A percentile compares a stretch with the other conserved stretches of the same genome.
Conservation (phyloP, 2,329 filamentous ascomycete genomes). For the Trichoderma polysporum region DNA sequence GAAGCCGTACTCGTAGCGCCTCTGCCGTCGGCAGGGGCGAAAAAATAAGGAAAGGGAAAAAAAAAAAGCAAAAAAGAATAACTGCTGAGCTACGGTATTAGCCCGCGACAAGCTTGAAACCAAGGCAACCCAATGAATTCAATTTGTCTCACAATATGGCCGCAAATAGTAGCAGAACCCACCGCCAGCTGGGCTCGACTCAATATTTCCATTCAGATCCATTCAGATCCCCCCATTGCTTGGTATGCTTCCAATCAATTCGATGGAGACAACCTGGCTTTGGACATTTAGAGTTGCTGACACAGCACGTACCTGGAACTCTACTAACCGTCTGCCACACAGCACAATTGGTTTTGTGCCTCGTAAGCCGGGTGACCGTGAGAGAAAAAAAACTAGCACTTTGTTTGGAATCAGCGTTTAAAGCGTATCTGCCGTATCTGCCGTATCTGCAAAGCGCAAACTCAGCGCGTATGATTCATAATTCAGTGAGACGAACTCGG, state of each 20-base stretch:
- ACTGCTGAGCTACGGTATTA: neutral
- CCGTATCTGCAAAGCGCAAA: too few relatives aligned
- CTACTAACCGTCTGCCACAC: neutral
- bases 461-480: neutral
- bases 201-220: neutral
- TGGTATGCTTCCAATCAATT: neutral
- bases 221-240: neutral
- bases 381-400: neutral
- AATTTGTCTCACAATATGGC: constrained; percentile 2
- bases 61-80: neutral
- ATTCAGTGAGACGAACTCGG: neutral
- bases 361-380: neutral
- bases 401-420: neutral
- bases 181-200: neutral
- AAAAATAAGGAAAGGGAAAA: neutral
- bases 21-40: constrained; percentile 13
- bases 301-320: neutral
- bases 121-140: constrained; percentile 13
- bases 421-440: neutral
- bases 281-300: neutral
- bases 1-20: constrained; percentile 7
- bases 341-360: neutral
- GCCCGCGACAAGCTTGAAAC: neutral
- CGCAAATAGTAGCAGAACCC: constrained; percentile 7
- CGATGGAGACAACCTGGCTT: neutral